A percentile compares a stretch with the other conserved stretches of the same genome.
These are phyloP conservation scores for Aspergillus floridensis DNA, from an alignment of 2,329 filamentous ascomycete genomes.

Conservation along the genomic window DNA sequence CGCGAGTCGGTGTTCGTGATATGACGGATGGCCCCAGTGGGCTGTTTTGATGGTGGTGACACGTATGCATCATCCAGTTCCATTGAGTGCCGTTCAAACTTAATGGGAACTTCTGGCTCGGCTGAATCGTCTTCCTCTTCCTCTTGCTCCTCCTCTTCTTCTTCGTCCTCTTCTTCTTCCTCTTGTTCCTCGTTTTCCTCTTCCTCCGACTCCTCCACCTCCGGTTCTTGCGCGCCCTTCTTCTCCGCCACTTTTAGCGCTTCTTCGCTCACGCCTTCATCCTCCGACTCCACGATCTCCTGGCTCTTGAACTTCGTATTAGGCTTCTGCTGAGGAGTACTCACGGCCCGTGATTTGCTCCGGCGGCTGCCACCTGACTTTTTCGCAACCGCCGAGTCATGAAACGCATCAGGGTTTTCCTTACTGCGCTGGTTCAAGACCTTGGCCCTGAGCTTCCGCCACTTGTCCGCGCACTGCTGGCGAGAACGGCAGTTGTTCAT, in stretches of 20 bases:
- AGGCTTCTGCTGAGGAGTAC: background rate
- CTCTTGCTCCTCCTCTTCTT: background rate
- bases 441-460: conserved; percentile 32
- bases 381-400: conserved; percentile 17
- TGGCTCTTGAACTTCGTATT: conserved; percentile 6
- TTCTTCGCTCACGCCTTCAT: background rate
- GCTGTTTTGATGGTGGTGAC: background rate
- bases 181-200: background rate
- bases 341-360: background rate
- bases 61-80: background rate
- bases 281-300: conserved; percentile 8
- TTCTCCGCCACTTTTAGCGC: background rate
- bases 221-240: background rate
- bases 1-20: background rate
- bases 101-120: background rate
- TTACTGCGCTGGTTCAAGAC: conserved; percentile 22
- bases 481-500: conserved; percentile 34
- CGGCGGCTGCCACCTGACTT: background rate
- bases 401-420: conserved; percentile 25
- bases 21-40: background rate
- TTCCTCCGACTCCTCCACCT: background rate
- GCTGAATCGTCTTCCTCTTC: background rate
- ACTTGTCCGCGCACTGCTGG: conserved; percentile 42
- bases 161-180: background rate
- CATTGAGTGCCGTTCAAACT: background rate